Evolutionary conservation across 495 filamentous ascomycete species (phyloP).

Genomic region (Aspergillus homomorphus): DNA sequence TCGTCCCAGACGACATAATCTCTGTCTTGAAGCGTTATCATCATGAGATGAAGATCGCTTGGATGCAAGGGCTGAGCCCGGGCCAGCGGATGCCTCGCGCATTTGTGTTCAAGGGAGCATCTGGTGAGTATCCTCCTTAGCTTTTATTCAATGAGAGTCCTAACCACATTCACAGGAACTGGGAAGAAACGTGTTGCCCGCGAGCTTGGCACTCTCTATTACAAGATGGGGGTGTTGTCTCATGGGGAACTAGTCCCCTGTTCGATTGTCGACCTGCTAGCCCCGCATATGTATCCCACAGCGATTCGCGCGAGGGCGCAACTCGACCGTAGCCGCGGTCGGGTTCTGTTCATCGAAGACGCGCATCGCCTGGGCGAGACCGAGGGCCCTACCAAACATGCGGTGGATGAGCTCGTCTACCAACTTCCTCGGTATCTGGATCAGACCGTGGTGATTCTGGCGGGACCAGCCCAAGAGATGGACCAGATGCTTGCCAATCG

Average conservation of each 20-base stretch:
- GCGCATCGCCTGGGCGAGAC: conserved; percentile 57
- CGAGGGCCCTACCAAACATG: conserved; percentile 51
- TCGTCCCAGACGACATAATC: conserved; percentile 21
- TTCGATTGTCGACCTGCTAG: conserved; percentile 39
- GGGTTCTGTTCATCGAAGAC: conserved; percentile 67
- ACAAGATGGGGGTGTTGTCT: conserved; percentile 40
- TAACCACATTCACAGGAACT: conserved; percentile 27
- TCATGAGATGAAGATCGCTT: conserved; percentile 15
- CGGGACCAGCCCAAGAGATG: conserved; percentile 63
- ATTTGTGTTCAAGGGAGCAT: conserved; percentile 22
- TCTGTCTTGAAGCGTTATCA: conserved; percentile 18
- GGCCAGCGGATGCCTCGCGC: conserved; percentile 7
- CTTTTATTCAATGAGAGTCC: neutral
- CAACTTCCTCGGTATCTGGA: conserved; percentile 46
- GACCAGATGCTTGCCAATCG: conserved; percentile 60
- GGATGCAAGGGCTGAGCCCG: conserved; percentile 15
- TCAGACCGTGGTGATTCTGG: conserved; percentile 63
- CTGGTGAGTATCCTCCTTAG: conserved; percentile 8
- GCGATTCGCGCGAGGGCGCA: conserved; percentile 58
- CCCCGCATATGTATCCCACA: conserved; percentile 54
- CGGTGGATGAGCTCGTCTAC: conserved; percentile 61
- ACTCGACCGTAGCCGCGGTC: conserved; percentile 58
- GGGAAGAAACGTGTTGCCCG: conserved; percentile 48
- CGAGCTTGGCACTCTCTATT: conserved; percentile 24
- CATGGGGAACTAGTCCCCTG: conserved; percentile 34